Percentiles rank a stretch among this genome's conserved stretches.
Conservation (phyloP, 2,329 filamentous ascomycete genomes). For the Talaromyces verruculosus region DNA sequence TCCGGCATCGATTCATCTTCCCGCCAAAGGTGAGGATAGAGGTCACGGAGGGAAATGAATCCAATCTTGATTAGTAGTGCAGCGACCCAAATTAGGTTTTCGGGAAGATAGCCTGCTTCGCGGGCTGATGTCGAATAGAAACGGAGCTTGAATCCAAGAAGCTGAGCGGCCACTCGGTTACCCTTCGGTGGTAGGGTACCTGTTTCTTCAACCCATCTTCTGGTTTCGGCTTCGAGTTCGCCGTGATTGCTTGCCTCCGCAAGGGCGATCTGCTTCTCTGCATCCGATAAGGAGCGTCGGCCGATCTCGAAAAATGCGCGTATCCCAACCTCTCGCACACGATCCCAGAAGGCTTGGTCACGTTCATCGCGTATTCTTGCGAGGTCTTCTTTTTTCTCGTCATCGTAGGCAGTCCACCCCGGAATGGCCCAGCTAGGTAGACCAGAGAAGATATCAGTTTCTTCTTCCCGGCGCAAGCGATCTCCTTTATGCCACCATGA, state of each 20-base stretch:
- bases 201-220: constrained; percentile 76
- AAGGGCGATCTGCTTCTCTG: constrained; percentile 53
- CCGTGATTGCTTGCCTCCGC: constrained; percentile 39
- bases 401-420: constrained; percentile 63
- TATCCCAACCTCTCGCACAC: constrained; percentile 72
- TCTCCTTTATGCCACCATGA: constrained; percentile 90
- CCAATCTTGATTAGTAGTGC: constrained; percentile 95
- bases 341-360: constrained; percentile 77
- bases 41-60: constrained; percentile 86
- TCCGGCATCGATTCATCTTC: constrained; percentile 77
- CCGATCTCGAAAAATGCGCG: constrained; percentile 89
- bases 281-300: constrained; percentile 64
- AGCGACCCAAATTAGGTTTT: constrained; percentile 88
- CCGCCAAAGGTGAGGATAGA: constrained; percentile 91
- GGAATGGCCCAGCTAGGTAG: constrained; percentile 86
- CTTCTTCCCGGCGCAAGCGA: constrained; percentile 43
- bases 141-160: constrained; percentile 93
- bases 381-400: constrained; percentile 66
- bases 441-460: constrained; percentile 51
- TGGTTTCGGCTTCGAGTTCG: constrained; percentile 58
- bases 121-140: constrained; percentile 85
- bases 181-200: constrained; percentile 79
- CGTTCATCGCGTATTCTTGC: constrained; percentile 60
- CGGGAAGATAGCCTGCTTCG: constrained; percentile 73
- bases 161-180: constrained; percentile 87